Percentiles rank a stretch among this genome's conserved stretches.
Evolutionary conservation across 1,139 yeast species (phyloP).

Genomic region (Saccharomycopsis hybrid): DNA sequence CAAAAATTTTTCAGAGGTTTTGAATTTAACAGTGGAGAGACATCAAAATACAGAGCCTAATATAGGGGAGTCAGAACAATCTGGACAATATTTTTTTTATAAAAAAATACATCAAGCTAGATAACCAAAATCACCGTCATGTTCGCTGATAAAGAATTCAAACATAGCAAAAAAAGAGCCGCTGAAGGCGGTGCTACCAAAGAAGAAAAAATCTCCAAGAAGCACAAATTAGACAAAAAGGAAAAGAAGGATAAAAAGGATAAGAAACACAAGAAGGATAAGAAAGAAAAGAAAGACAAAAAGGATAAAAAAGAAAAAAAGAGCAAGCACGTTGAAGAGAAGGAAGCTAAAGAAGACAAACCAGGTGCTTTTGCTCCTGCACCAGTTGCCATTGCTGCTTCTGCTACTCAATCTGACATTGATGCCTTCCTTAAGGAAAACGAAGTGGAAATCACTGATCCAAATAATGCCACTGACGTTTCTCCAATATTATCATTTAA

Average conservation of each 20-base stretch:
- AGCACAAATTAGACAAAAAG: conserved; percentile 37
- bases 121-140: neutral
- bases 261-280: conserved; percentile 35
- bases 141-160: conserved; percentile 29
- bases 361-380: neutral
- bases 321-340: no score
- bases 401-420: conserved; percentile 35
- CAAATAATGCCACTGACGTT: conserved; percentile 30
- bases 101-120: no score
- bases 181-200: conserved; percentile 36
- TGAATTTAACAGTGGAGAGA: no score
- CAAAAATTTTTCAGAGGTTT: no score
- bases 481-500: conserved; percentile 71
- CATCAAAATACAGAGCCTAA: no score
- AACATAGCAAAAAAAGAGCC: conserved; percentile 42
- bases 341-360: neutral
- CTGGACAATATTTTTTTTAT: no score
- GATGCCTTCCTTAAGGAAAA: conserved; percentile 60
- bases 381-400: neutral
- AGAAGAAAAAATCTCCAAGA: conserved; percentile 39
- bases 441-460: conserved; percentile 78
- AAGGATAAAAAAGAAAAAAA: conserved; percentile 28
- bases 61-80: no score
- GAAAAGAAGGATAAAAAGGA: conserved; percentile 40
- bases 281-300: conserved; percentile 36